These are phyloP conservation scores for Xerocomus alliaceus DNA, from an alignment of 1,284 basidiomycete species.

Conservation along the genomic window DNA sequence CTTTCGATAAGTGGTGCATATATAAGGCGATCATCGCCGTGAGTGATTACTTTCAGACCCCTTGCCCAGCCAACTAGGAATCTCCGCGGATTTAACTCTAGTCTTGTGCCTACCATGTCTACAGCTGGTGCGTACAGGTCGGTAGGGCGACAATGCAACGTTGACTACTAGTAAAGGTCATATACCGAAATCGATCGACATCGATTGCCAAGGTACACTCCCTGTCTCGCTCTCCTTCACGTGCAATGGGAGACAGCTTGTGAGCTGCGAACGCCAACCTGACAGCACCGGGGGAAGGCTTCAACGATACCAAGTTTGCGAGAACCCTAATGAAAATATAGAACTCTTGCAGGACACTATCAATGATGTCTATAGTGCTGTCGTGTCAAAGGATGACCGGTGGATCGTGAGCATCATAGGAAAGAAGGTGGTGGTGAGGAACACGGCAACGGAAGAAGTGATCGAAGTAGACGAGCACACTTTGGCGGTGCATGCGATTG, in stretches of 20 bases:
- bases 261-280: not conserved
- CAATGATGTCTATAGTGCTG: not conserved
- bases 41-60: not conserved
- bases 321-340: not conserved
- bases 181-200: not conserved
- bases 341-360: not conserved
- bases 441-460: slow-evolving; percentile 6
- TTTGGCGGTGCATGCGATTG: slow-evolving; percentile 2
- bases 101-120: not conserved
- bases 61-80: not conserved
- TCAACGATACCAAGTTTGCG: not conserved
- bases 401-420: slow-evolving; percentile 12
- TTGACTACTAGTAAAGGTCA: not conserved
- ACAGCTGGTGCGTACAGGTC: not conserved
- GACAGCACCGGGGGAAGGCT: not conserved
- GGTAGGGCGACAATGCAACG: not conserved
- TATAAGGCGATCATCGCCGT: not conserved
- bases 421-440: slow-evolving; percentile 7
- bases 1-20: no score
- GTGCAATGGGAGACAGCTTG: not conserved
- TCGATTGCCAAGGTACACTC: not conserved
- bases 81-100: not conserved
- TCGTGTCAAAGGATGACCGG: slow-evolving; percentile 4
- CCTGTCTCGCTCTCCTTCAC: slow-evolving; percentile 2
- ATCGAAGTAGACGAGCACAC: slow-evolving; percentile 3